Percentiles rank a stretch among this genome's conserved stretches.
These are phyloP conservation scores for Diaporthe sp. DNA, from an alignment of 2,329 filamentous ascomycete genomes.

Conservation along the genomic window DNA sequence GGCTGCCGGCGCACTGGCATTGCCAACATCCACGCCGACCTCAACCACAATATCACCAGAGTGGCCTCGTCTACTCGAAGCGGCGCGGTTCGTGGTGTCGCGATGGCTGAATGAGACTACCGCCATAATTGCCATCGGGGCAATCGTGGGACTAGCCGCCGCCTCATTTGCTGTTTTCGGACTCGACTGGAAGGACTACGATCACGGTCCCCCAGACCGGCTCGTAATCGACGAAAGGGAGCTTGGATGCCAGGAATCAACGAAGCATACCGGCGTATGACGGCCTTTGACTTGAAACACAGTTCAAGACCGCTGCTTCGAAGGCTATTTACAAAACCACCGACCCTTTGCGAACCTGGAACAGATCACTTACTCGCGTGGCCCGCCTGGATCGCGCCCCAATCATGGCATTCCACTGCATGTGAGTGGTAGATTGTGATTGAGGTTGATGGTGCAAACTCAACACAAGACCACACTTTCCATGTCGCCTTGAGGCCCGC, in stretches of 20 bases:
- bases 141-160: constrained; percentile 13
- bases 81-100: neutral
- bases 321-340: neutral
- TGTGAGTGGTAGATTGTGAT: neutral
- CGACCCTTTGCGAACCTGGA: no score
- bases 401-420: neutral
- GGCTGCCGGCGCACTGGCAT: neutral
- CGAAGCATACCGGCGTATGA: neutral
- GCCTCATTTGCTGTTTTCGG: constrained; percentile 19
- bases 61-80: neutral
- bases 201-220: neutral
- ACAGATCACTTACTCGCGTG: neutral
- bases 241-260: neutral
- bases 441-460: no score
- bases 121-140: constrained; percentile 5
- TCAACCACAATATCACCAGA: neutral
- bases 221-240: neutral
- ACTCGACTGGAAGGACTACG: constrained; percentile 22
- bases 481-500: neutral
- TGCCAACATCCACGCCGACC: neutral
- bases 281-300: no score
- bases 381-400: neutral
- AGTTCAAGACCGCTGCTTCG: neutral
- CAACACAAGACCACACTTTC: no score
- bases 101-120: constrained; percentile 8